These are phyloP conservation scores for Candida montana DNA, from an alignment of 805 yeast species.

Conservation along the genomic window DNA sequence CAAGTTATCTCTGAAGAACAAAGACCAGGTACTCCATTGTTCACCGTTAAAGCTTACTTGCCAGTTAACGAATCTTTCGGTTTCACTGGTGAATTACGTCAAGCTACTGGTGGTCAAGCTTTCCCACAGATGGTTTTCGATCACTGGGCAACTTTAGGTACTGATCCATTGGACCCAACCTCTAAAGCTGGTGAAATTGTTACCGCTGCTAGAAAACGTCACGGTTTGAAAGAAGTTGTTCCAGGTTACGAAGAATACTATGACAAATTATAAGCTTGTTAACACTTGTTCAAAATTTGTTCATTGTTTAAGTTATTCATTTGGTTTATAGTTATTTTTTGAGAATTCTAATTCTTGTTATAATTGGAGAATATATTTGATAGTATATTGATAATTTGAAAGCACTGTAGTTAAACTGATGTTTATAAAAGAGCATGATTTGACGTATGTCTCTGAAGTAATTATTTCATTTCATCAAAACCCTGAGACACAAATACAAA, in stretches of 20 bases:
- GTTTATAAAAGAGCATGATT: no score
- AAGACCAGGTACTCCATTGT: slow-evolving; percentile 99
- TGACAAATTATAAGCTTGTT: slow-evolving; percentile 63
- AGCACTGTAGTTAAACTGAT: no score
- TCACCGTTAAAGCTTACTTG: slow-evolving; percentile 99
- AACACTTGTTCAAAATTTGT: neutral
- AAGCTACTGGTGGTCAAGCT: slow-evolving; percentile 99
- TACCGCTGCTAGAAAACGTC: slow-evolving; percentile 78
- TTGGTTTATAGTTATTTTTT: slow-evolving; percentile 2
- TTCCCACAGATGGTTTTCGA: slow-evolving; percentile 99
- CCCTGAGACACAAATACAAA: no score
- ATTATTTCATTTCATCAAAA: no score
- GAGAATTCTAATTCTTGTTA: slow-evolving; percentile 2
- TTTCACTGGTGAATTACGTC: slow-evolving; percentile 99
- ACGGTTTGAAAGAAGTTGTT: slow-evolving; percentile 94
- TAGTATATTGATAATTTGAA: slow-evolving; percentile 5
- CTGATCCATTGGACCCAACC: slow-evolving; percentile 89
- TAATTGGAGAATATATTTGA: slow-evolving; percentile 1
- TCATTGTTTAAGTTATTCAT: neutral
- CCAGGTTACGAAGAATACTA: slow-evolving; percentile 99
- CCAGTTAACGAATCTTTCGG: slow-evolving; percentile 99
- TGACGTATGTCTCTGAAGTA: no score
- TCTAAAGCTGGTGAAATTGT: slow-evolving; percentile 66
- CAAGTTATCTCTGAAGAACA: slow-evolving; percentile 99
- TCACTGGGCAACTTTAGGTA: slow-evolving; percentile 90